These are phyloP conservation scores for Andrographis paniculata DNA, from an alignment of 305 asterid genomes.

Conservation along the genomic window DNA sequence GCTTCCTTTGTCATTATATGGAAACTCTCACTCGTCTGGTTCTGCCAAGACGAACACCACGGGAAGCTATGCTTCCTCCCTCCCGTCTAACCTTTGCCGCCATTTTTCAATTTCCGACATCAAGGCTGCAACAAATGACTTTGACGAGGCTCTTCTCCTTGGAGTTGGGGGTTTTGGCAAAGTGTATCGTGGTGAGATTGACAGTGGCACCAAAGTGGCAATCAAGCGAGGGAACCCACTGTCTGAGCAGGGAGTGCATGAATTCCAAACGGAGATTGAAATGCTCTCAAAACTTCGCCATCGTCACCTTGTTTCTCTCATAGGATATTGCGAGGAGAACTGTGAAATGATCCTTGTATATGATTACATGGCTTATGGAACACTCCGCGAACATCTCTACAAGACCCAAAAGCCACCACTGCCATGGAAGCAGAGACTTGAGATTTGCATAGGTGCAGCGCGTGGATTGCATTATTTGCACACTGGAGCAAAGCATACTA, in stretches of 20 bases:
- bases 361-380: conserved; percentile 90
- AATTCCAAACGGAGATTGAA: conserved; percentile 88
- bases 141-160: conserved; percentile 67
- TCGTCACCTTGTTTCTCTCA: conserved; percentile 84
- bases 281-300: conserved; percentile 96
- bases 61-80: conserved; percentile 66
- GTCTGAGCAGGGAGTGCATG: conserved; percentile 78
- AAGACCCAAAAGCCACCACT: conserved; percentile 80
- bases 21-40: conserved; percentile 62
- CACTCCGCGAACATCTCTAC: conserved; percentile 88
- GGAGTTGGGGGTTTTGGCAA: conserved; percentile 95
- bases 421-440: conserved; percentile 89
- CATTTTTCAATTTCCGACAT: conserved; percentile 84
- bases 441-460: conserved; percentile 92
- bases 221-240: conserved; percentile 88
- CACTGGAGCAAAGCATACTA: conserved; percentile 84
- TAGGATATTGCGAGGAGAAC: conserved; percentile 93
- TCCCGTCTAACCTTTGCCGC: conserved; percentile 73
- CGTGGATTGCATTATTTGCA: conserved; percentile 90
- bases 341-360: conserved; percentile 90
- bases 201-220: conserved; percentile 71
- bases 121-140: conserved; percentile 71
- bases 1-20: conserved; percentile 74
- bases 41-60: conserved; percentile 76
- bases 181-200: conserved; percentile 77